Conservation (phyloP, 805 yeast genomes). For the Saturnispora dispora region DNA sequence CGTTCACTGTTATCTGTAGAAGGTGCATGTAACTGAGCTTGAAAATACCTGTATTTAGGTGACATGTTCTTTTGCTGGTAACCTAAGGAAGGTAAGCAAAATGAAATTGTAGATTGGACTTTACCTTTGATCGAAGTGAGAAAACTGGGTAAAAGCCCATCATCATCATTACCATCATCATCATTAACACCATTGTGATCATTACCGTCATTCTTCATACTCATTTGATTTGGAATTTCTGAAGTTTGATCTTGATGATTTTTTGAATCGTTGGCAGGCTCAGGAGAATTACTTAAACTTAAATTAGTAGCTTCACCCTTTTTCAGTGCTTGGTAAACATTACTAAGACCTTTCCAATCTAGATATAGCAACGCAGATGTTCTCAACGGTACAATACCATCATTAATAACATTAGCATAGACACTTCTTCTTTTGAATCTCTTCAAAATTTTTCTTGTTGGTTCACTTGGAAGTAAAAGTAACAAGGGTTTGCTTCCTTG, state of each 20-base stretch:
- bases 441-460: slow-evolving; percentile 56
- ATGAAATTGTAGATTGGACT: slow-evolving; percentile 35
- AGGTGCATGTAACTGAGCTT: slow-evolving; percentile 14
- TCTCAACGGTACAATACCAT: slow-evolving; percentile 91
- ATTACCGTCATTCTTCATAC: slow-evolving; percentile 5
- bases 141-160: neutral
- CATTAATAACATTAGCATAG: slow-evolving; percentile 85
- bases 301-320: slow-evolving; percentile 10
- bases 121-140: slow-evolving; percentile 17
- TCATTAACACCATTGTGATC: neutral
- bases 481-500: slow-evolving; percentile 52
- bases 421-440: slow-evolving; percentile 63
- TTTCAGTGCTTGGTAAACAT: slow-evolving; percentile 31
- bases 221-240: slow-evolving; percentile 25
- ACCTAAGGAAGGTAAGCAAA: slow-evolving; percentile 31
- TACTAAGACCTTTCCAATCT: slow-evolving; percentile 70
- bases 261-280: neutral
- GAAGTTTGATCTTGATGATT: slow-evolving; percentile 11
- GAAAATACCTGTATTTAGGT: slow-evolving; percentile 23
- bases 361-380: slow-evolving; percentile 79
- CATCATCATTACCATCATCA: neutral
- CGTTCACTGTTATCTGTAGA: slow-evolving; percentile 6
- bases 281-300: neutral
- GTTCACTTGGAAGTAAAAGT: slow-evolving; percentile 65
- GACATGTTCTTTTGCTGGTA: slow-evolving; percentile 15